phyloP scores from a whole-genome alignment of 257 asterid species.

The Fraxinus anomala region DNA sequence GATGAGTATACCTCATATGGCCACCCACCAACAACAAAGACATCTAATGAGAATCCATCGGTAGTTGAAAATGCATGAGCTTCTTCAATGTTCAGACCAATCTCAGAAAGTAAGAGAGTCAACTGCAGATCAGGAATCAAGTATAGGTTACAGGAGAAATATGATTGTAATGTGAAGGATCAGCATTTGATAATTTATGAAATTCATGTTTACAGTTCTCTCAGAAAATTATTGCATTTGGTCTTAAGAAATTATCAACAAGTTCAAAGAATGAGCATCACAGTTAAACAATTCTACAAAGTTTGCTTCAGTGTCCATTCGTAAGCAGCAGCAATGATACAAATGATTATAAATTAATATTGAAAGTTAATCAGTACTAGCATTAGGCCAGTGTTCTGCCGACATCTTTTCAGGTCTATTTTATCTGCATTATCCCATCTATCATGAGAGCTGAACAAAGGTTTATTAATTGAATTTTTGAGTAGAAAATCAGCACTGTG shows the following conservation, averaged over 20 bases:
- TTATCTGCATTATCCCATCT: background rate
- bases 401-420: background rate
- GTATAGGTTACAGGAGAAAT: background rate
- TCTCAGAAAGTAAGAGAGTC: constrained; percentile 51
- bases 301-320: background rate
- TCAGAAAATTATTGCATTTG: background rate
- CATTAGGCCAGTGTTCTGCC: background rate
- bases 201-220: background rate
- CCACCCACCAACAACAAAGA: constrained; percentile 60
- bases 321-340: background rate
- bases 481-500: background rate
- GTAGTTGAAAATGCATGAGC: constrained; percentile 60
- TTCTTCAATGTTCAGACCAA: constrained; percentile 60
- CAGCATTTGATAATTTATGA: background rate
- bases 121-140: constrained; percentile 34
- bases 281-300: background rate
- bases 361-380: background rate
- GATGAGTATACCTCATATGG: constrained; percentile 43
- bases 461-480: background rate
- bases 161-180: background rate
- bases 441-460: background rate
- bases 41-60: constrained; percentile 60
- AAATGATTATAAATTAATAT: background rate
- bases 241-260: background rate
- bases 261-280: background rate